Evolutionary conservation across 177 flowering plant genomes (phyloP).

Genomic region (Vitis hybrid): DNA sequence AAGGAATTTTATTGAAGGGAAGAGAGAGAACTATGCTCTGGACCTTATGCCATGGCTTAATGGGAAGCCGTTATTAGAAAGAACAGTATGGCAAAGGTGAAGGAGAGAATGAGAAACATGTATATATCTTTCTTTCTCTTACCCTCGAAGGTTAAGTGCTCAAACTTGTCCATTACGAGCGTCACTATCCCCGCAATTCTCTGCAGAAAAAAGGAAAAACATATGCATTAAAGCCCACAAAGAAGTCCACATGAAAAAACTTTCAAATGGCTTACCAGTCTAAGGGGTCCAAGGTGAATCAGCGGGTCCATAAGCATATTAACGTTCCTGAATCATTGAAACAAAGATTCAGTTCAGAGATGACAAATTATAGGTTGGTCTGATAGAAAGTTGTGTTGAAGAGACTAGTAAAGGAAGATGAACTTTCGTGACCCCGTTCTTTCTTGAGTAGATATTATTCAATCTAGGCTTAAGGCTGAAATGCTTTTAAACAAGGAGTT

Average conservation of each 20-base stretch:
- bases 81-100: conserved; percentile 16
- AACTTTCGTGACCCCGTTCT: no score
- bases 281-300: conserved; percentile 49
- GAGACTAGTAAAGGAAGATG: no score
- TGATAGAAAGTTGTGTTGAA: no score
- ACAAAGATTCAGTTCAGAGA: no score
- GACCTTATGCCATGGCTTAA: not conserved
- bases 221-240: not conserved
- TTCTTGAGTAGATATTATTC: no score
- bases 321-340: conserved; percentile 36
- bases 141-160: conserved; percentile 6
- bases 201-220: conserved; percentile 30
- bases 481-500: no score
- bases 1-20: not conserved
- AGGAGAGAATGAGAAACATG: conserved; percentile 18
- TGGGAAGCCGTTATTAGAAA: conserved; percentile 4
- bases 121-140: conserved; percentile 10
- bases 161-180: conserved; percentile 30
- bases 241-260: not conserved
- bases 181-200: conserved; percentile 28
- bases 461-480: no score
- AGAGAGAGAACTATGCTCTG: conserved; percentile 3
- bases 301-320: conserved; percentile 67
- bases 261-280: conserved; percentile 37
- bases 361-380: no score